phyloP scores from a whole-genome alignment of 352 stramenopile genomes.

The Peronospora tabacina region DNA sequence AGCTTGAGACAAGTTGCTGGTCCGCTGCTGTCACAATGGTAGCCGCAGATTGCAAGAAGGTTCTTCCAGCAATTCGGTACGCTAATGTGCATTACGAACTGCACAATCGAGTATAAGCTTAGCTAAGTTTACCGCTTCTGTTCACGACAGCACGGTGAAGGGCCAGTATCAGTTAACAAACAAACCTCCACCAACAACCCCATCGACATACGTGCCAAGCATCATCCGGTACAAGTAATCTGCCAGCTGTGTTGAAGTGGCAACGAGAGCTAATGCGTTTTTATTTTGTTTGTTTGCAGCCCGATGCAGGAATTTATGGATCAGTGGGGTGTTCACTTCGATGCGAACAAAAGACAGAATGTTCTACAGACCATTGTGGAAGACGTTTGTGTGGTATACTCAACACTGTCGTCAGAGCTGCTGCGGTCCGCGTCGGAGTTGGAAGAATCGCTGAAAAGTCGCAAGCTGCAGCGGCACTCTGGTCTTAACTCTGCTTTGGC shows the following conservation, averaged over 20 bases:
- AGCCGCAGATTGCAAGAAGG: conserved; percentile 79
- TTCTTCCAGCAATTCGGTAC: conserved; percentile 73
- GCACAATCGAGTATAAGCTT: neutral
- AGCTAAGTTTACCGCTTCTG: conserved; percentile 7
- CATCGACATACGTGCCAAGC: conserved; percentile 69
- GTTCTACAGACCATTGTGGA: conserved; percentile 50
- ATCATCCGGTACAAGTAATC: conserved; percentile 46
- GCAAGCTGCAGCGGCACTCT: conserved; percentile 65
- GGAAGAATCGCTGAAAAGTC: conserved; percentile 83
- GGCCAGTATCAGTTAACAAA: conserved; percentile 88
- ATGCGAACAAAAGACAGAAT: conserved; percentile 29
- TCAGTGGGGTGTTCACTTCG: conserved; percentile 62
- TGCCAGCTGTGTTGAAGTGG: neutral
- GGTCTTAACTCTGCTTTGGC: conserved; percentile 15
- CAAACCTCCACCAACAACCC: conserved; percentile 59
- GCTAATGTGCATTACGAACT: neutral
- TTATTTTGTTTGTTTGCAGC: conserved; percentile 20
- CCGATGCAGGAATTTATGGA: conserved; percentile 66
- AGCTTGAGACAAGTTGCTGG: conserved; percentile 61
- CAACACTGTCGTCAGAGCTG: conserved; percentile 57
- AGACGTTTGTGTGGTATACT: conserved; percentile 53
- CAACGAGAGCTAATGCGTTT: conserved; percentile 1
- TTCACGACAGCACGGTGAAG: conserved; percentile 58
- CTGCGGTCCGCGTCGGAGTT: conserved; percentile 71
- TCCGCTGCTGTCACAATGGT: conserved; percentile 47